Evolutionary conservation across 371 early-diverging fungal genomes (phyloP).

Genomic region (Lichtheimia ramosa): DNA sequence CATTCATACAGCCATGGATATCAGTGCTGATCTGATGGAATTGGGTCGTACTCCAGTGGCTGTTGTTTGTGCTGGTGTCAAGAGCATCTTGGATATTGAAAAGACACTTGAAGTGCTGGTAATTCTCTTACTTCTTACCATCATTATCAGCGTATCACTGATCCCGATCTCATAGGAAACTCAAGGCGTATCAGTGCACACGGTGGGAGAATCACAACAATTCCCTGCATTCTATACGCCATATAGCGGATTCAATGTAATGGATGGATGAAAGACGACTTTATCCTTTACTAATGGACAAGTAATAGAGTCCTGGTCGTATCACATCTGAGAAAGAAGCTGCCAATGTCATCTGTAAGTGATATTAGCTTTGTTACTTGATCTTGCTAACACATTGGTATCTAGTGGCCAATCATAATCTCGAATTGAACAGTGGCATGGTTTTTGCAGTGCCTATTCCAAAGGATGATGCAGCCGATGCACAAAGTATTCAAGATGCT

Average conservation of each 20-base stretch:
- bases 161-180: constrained; percentile 65
- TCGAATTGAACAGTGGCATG: constrained; percentile 76
- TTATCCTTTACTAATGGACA: background rate
- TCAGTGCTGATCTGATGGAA: constrained; percentile 92
- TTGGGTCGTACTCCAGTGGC: constrained; percentile 89
- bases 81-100: constrained; percentile 90
- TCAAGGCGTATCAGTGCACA: constrained; percentile 89
- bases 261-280: background rate
- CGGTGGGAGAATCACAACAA: constrained; percentile 59
- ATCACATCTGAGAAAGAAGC: constrained; percentile 60
- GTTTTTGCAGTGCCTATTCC: constrained; percentile 93
- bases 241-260: constrained; percentile 67
- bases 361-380: background rate
- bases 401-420: constrained; percentile 65
- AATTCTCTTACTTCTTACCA: constrained; percentile 1
- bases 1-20: constrained; percentile 65
- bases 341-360: constrained; percentile 66
- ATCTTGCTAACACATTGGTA: background rate
- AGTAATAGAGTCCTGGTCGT: constrained; percentile 59
- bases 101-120: constrained; percentile 86
- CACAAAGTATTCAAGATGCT: constrained; percentile 62
- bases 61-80: constrained; percentile 93
- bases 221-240: constrained; percentile 94
- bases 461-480: constrained; percentile 60
- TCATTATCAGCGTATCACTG: background rate